These are phyloP conservation scores for Lasiodiplodia citricola DNA, from an alignment of 2,329 filamentous ascomycete genomes.

Conservation along the genomic window DNA sequence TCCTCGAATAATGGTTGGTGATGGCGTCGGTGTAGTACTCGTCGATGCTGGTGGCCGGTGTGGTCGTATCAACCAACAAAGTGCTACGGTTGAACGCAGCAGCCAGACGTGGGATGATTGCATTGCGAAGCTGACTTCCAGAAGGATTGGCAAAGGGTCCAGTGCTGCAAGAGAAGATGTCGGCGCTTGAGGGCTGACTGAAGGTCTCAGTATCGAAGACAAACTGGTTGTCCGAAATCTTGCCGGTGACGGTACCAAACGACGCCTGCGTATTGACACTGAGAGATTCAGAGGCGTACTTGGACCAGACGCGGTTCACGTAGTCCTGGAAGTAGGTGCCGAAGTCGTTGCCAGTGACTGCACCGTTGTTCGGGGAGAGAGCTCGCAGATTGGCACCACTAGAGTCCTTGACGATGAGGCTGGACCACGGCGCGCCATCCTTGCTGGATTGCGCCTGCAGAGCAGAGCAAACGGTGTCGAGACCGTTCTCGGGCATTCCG, in stretches of 20 bases:
- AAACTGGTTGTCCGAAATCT: constrained; percentile 50
- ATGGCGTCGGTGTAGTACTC: constrained; percentile 43
- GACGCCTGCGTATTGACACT: constrained; percentile 69
- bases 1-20: constrained; percentile 63
- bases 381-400: constrained; percentile 48
- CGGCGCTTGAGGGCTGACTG: constrained; percentile 42
- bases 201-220: constrained; percentile 45
- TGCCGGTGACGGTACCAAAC: constrained; percentile 59
- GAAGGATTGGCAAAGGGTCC: constrained; percentile 62
- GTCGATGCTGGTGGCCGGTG: constrained; percentile 44
- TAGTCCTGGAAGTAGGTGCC: constrained; percentile 59
- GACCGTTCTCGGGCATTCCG: constrained; percentile 64
- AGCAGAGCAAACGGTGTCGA: constrained; percentile 60
- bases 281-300: constrained; percentile 53
- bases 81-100: constrained; percentile 79
- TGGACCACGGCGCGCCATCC: constrained; percentile 66
- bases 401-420: constrained; percentile 56
- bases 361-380: constrained; percentile 52
- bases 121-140: constrained; percentile 50
- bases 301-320: constrained; percentile 57
- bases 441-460: constrained; percentile 60
- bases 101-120: constrained; percentile 73
- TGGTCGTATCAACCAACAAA: constrained; percentile 55
- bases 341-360: constrained; percentile 56
- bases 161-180: constrained; percentile 68